phyloP scores from a whole-genome alignment of 495 filamentous ascomycete species.

The Penicillium atrosanguineum region DNA sequence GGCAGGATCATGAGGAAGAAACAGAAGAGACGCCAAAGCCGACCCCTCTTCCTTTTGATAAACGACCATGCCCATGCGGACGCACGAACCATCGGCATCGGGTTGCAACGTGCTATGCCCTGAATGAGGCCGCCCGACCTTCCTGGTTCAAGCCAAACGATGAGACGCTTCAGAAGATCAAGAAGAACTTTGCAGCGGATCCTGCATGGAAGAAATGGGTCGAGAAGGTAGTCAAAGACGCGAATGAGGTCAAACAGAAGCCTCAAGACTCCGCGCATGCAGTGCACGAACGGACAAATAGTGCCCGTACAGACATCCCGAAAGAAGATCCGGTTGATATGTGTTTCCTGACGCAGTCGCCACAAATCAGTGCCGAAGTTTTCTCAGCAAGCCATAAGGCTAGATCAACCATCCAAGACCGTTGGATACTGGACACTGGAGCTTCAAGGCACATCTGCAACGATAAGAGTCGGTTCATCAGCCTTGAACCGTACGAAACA shows the following conservation, averaged over 20 bases:
- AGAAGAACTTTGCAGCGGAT: not conserved
- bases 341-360: too few species aligned
- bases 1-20: not conserved
- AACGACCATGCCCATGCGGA: not conserved
- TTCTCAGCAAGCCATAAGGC: too few species aligned
- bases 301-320: too few species aligned
- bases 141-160: not conserved
- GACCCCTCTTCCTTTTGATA: not conserved
- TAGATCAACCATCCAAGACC: too few species aligned
- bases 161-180: not conserved
- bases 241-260: not conserved
- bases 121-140: not conserved
- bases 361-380: too few species aligned
- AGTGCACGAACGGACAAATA: too few species aligned
- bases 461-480: not conserved
- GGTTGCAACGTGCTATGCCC: not conserved
- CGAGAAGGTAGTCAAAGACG: not conserved
- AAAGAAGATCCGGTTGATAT: too few species aligned
- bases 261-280: too few species aligned
- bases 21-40: not conserved
- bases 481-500: not conserved
- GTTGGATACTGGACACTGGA: not conserved
- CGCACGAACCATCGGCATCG: not conserved
- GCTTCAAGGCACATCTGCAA: not conserved
- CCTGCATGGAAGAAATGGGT: not conserved